Conservation (phyloP, 2,329 filamentous ascomycete genomes). For the Fusarium marasasianum region DNA sequence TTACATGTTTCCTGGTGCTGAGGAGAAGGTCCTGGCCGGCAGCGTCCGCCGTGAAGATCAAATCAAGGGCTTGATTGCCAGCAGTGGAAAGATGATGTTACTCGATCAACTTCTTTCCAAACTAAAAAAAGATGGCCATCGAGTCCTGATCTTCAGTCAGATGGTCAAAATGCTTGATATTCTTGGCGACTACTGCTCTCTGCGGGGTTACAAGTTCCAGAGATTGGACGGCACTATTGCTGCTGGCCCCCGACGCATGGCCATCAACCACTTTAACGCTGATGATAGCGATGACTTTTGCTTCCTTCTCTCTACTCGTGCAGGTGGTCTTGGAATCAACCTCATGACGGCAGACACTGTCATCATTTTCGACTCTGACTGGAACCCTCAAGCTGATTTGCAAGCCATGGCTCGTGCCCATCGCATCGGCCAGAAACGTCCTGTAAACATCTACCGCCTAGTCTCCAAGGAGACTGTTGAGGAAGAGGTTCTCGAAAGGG, state of each 20-base stretch:
- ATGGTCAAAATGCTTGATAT: slow-evolving; percentile 99
- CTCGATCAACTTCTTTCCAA: slow-evolving; percentile 95
- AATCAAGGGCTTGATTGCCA: slow-evolving; percentile 91
- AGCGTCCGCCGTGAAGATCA: slow-evolving; percentile 87
- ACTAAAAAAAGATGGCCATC: slow-evolving; percentile 90
- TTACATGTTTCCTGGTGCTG: slow-evolving; percentile 95
- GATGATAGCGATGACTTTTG: slow-evolving; percentile 95
- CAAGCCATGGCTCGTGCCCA: slow-evolving; percentile 99
- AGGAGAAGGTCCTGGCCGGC: slow-evolving; percentile 85
- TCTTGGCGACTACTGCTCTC: slow-evolving; percentile 89
- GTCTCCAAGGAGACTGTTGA: slow-evolving; percentile 99
- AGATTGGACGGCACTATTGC: slow-evolving; percentile 95
- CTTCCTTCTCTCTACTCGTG: slow-evolving; percentile 93
- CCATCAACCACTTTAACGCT: slow-evolving; percentile 99
- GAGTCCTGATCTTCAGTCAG: slow-evolving; percentile 97
- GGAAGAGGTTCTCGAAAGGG: slow-evolving; percentile 95
- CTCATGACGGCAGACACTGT: slow-evolving; percentile 99
- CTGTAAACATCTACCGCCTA: slow-evolving; percentile 94
- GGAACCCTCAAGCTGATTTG: slow-evolving; percentile 98
- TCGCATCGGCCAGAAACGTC: slow-evolving; percentile 94
- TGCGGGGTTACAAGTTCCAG: slow-evolving; percentile 95
- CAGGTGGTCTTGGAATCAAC: slow-evolving; percentile 98
- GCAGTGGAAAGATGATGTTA: slow-evolving; percentile 99
- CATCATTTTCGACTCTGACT: slow-evolving; percentile 97
- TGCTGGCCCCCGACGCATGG: slow-evolving; percentile 85